Conservation (phyloP, 441 rosid genomes). For the Omphalea diandra region DNA sequence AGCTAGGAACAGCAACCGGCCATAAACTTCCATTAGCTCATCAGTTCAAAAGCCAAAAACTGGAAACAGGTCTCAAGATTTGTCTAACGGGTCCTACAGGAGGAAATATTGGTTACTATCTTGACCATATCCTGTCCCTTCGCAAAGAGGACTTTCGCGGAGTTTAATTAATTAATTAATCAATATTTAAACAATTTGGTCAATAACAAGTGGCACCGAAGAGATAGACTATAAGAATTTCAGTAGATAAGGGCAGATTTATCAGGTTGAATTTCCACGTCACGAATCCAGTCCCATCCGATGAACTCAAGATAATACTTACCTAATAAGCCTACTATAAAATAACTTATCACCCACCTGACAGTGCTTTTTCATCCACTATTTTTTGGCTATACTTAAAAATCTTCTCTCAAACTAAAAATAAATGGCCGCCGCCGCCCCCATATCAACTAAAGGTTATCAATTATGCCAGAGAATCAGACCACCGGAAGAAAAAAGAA, state of each 20-base stretch:
- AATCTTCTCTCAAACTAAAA: too few relatives aligned
- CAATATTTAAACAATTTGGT: not conserved
- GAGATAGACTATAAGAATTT: conserved; percentile 19
- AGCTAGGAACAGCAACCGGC: too few relatives aligned
- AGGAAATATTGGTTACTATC: not conserved
- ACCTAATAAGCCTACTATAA: not conserved
- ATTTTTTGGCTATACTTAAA: too few relatives aligned
- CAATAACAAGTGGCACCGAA: conserved; percentile 23
- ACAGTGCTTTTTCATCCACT: not conserved
- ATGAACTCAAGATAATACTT: conserved; percentile 4
- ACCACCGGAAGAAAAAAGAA: too few relatives aligned
- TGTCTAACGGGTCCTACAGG: conserved; percentile 13
- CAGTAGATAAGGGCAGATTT: conserved; percentile 31
- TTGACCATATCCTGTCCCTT: conserved; percentile 29
- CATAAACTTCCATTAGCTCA: too few relatives aligned
- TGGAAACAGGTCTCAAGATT: not conserved
- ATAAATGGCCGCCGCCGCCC: too few relatives aligned
- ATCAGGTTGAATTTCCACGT: conserved; percentile 27
- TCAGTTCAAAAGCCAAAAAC: not conserved
- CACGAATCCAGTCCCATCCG: conserved; percentile 14
- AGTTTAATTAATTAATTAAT: not conserved
- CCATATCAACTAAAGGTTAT: too few relatives aligned
- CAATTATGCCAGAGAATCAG: too few relatives aligned
- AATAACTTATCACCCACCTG: not conserved
- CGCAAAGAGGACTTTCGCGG: conserved; percentile 10